Conservation (phyloP, 192 early-diverging fungal genomes). For the Umbelopsis sp. region DNA sequence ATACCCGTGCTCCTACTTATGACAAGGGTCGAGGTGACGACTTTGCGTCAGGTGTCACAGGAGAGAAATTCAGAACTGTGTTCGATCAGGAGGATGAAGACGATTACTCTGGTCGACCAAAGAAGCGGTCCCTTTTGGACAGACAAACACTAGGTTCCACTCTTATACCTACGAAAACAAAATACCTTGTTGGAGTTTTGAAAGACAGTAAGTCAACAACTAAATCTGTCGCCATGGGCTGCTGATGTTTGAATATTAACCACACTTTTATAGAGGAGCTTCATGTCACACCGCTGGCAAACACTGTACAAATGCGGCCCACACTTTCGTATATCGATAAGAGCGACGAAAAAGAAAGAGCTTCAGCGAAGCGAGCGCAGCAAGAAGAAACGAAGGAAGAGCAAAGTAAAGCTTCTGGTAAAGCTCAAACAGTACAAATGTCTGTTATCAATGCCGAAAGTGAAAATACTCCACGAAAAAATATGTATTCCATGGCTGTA, state of each 20-base stretch:
- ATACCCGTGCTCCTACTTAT: conserved; percentile 74
- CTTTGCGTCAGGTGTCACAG: conserved; percentile 73
- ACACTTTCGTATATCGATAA: conserved; percentile 89
- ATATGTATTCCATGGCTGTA: conserved; percentile 60
- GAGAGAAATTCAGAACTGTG: conserved; percentile 69
- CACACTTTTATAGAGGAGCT: conserved; percentile 61
- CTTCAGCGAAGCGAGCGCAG: conserved; percentile 58
- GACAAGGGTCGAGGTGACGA: conserved; percentile 76
- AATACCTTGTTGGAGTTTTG: conserved; percentile 83
- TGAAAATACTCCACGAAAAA: conserved; percentile 61
- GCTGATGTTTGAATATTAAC: neutral
- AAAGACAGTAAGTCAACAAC: conserved; percentile 56
- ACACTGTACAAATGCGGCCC: conserved; percentile 83
- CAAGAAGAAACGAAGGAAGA: conserved; percentile 71
- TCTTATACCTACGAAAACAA: conserved; percentile 73
- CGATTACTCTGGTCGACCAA: conserved; percentile 32
- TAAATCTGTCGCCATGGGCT: neutral
- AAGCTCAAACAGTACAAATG: conserved; percentile 54
- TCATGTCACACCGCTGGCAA: conserved; percentile 80
- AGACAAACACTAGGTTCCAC: conserved; percentile 79
- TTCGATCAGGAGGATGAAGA: conserved; percentile 49
- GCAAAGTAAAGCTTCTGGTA: conserved; percentile 35
- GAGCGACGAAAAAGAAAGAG: conserved; percentile 81
- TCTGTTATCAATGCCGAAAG: conserved; percentile 62
- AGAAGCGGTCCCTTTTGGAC: conserved; percentile 62